Percentiles rank a stretch among this genome's conserved stretches.
These are phyloP conservation scores for Colletotrichum gloeosporioides DNA, from an alignment of 2,329 filamentous ascomycete genomes.

Conservation along the genomic window DNA sequence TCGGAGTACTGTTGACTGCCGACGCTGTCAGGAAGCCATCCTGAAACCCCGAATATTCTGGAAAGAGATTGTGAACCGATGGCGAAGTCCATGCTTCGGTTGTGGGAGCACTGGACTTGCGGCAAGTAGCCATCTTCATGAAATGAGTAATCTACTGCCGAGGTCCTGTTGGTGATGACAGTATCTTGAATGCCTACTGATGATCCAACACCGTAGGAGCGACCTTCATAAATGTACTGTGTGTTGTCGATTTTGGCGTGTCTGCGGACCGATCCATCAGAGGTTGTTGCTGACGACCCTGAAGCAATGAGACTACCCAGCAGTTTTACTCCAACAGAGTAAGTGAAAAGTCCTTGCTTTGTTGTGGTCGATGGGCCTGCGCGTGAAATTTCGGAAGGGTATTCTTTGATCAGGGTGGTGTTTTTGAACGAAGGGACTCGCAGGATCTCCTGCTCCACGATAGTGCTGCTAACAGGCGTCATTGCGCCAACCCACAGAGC, in stretches of 20 bases:
- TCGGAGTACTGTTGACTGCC: conserved; percentile 29
- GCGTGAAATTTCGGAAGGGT: conserved; percentile 25
- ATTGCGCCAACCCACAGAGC: conserved; percentile 27
- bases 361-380: conserved; percentile 23
- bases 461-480: conserved; percentile 24
- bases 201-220: conserved; percentile 31
- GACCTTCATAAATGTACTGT: conserved; percentile 28
- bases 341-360: conserved; percentile 26
- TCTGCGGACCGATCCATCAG: conserved; percentile 15
- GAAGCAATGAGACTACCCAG: conserved; percentile 24
- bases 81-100: conserved; percentile 33
- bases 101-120: conserved; percentile 40
- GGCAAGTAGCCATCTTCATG: conserved; percentile 38
- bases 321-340: conserved; percentile 29
- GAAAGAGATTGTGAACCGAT: conserved; percentile 2
- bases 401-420: conserved; percentile 24
- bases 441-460: conserved; percentile 20
- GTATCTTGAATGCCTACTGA: conserved; percentile 26
- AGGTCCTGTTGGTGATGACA: not conserved
- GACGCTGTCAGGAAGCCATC: conserved; percentile 11
- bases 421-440: conserved; percentile 25
- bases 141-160: conserved; percentile 30
- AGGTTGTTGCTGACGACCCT: conserved; percentile 26
- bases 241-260: conserved; percentile 32
- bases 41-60: conserved; percentile 16